Percentiles rank a stretch among this genome's conserved stretches.
Conservation (phyloP, 352 stramenopile species). For the Peronospora belbahrii region DNA sequence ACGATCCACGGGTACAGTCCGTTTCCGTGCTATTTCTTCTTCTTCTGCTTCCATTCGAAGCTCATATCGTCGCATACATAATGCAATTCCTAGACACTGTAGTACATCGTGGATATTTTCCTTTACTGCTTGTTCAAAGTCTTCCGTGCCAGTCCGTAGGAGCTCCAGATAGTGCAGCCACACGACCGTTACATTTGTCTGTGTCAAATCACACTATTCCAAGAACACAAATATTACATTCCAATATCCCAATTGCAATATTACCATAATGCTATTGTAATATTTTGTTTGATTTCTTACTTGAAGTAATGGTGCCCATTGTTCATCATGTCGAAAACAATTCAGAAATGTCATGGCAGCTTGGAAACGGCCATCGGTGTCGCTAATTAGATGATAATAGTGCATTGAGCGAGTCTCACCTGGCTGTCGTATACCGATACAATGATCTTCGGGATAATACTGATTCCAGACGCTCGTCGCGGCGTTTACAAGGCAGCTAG, state of each 20-base stretch:
- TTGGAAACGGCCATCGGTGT: constrained; percentile 47
- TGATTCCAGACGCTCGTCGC: constrained; percentile 69
- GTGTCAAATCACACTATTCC: constrained; percentile 46
- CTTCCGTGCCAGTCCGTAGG: constrained; percentile 33
- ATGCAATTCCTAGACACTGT: constrained; percentile 50
- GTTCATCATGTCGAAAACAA: constrained; percentile 40
- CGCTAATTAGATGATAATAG: constrained; percentile 44
- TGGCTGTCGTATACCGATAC: constrained; percentile 31
- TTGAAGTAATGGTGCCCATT: constrained; percentile 47
- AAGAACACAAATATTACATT: background rate
- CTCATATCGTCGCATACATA: constrained; percentile 59
- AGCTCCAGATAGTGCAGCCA: constrained; percentile 51
- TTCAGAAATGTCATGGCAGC: constrained; percentile 48
- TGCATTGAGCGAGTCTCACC: constrained; percentile 35
- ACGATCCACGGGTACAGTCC: constrained; percentile 34
- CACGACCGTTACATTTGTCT: constrained; percentile 37
- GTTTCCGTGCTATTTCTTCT: constrained; percentile 33
- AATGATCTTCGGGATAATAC: constrained; percentile 67
- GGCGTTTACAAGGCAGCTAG: constrained; percentile 28
- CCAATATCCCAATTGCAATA: background rate
- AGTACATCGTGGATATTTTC: constrained; percentile 56
- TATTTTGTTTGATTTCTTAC: too few relatives aligned
- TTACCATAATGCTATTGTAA: too few relatives aligned
- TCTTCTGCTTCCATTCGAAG: constrained; percentile 46
- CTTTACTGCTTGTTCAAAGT: constrained; percentile 48